phyloP scores from a whole-genome alignment of 2,329 filamentous ascomycete species.

The Paecilomyces fulvus region DNA sequence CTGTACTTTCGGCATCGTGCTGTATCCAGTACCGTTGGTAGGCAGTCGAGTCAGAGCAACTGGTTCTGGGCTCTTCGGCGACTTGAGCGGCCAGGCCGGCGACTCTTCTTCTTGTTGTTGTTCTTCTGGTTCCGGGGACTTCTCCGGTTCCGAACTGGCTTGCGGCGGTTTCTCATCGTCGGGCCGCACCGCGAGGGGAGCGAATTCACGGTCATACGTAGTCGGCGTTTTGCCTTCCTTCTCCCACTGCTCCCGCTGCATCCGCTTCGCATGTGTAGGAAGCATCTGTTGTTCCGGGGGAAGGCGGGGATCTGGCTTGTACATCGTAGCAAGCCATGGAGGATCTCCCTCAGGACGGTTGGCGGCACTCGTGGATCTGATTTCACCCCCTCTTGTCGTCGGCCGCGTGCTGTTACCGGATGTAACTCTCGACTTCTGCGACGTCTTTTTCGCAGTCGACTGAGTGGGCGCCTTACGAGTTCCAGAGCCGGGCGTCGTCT shows the following conservation, averaged over 20 bases:
- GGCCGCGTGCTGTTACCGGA: conserved; percentile 41
- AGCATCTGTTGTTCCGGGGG: conserved; percentile 93
- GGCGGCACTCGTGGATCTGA: conserved; percentile 43
- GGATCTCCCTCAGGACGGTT: conserved; percentile 86
- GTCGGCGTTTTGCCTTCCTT: conserved; percentile 79
- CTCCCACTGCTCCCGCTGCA: conserved; percentile 94
- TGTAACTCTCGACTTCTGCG: conserved; percentile 24
- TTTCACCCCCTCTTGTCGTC: conserved; percentile 54
- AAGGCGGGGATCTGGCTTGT: conserved; percentile 87
- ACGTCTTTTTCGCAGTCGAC: conserved; percentile 5
- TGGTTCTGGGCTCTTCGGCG: conserved; percentile 25
- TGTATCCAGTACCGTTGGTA: conserved; percentile 42
- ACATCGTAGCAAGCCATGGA: conserved; percentile 89
- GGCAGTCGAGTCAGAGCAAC: conserved; percentile 20
- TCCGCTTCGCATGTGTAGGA: conserved; percentile 80
- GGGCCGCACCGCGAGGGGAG: conserved; percentile 54
- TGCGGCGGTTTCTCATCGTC: conserved; percentile 19
- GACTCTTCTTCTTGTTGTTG: conserved; percentile 11
- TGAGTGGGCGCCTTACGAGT: conserved; percentile 30
- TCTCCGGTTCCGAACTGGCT: conserved; percentile 3
- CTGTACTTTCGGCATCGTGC: conserved; percentile 41
- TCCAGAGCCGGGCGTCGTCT: conserved; percentile 15
- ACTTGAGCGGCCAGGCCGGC: conserved; percentile 18
- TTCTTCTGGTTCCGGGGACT: neutral
- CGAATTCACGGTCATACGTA: conserved; percentile 80